Percentiles rank a stretch among this genome's conserved stretches.
Conservation (phyloP, 75 land plant species). For the Ceratopteris richardii region DNA sequence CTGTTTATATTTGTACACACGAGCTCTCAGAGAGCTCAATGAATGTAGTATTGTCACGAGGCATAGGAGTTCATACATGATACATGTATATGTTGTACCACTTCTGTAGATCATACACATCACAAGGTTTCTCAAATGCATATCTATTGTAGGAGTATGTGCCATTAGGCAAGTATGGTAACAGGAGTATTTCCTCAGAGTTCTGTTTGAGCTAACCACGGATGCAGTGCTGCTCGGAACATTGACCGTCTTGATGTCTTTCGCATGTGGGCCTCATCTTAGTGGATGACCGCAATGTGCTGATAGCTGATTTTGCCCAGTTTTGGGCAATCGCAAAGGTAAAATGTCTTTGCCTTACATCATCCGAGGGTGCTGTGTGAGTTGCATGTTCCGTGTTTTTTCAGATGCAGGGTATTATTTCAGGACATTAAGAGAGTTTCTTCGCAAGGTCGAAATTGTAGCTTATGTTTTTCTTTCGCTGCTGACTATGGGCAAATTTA, state of each 20-base stretch:
- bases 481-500: too few species aligned
- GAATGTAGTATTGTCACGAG: too few species aligned
- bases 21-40: too few species aligned
- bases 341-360: constrained; percentile 27
- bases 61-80: too few species aligned
- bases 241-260: constrained; percentile 71
- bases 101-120: too few species aligned
- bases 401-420: too few species aligned
- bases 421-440: too few species aligned
- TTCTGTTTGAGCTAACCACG: constrained; percentile 57
- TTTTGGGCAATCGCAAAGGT: constrained; percentile 98
- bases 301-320: constrained; percentile 97
- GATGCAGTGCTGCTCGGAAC: constrained; percentile 61
- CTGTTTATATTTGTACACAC: too few species aligned
- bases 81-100: too few species aligned
- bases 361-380: constrained; percentile 3
- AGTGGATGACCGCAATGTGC: constrained; percentile 99
- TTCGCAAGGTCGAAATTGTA: not conserved
- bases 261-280: constrained; percentile 81
- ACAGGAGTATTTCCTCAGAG: constrained; percentile 4
- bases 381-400: not conserved
- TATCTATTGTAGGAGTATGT: not conserved
- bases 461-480: too few species aligned
- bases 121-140: not conserved
- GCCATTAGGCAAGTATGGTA: not conserved